phyloP scores from a whole-genome alignment of 306 rosid genomes.

The Pyrus communis region DNA sequence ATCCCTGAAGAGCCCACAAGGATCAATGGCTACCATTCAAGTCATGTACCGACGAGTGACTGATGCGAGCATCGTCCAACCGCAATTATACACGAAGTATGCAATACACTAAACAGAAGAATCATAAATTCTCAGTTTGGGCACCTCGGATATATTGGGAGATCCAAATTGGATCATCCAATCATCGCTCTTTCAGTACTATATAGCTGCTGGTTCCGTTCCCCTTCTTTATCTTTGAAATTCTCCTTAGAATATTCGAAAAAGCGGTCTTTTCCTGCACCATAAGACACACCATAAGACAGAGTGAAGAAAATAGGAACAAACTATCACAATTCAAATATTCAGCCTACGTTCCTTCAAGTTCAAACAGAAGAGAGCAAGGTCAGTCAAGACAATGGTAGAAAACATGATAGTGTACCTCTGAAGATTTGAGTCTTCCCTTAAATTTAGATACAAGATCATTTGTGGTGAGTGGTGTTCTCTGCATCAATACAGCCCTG shows the following conservation, averaged over 20 bases:
- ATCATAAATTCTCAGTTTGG: not conserved
- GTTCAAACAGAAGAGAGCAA: not conserved
- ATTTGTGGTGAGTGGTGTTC: constrained; percentile 80
- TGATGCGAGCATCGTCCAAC: not conserved
- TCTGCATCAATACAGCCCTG: constrained; percentile 71
- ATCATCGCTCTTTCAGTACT: constrained; percentile 57
- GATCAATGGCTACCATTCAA: not conserved
- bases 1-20: not conserved
- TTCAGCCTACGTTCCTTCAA: not conserved
- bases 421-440: constrained; percentile 59
- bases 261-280: constrained; percentile 86
- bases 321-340: not conserved
- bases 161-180: not conserved
- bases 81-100: not conserved
- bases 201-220: constrained; percentile 62
- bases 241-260: constrained; percentile 79
- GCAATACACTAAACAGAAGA: not conserved
- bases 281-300: constrained; percentile 10
- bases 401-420: constrained; percentile 37
- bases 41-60: not conserved
- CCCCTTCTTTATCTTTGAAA: constrained; percentile 80
- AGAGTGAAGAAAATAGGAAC: not conserved
- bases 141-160: not conserved
- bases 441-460: constrained; percentile 87
- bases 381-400: constrained; percentile 1